These are phyloP conservation scores for Rubia peregrina DNA, from an alignment of 305 asterid genomes.

Conservation along the genomic window DNA sequence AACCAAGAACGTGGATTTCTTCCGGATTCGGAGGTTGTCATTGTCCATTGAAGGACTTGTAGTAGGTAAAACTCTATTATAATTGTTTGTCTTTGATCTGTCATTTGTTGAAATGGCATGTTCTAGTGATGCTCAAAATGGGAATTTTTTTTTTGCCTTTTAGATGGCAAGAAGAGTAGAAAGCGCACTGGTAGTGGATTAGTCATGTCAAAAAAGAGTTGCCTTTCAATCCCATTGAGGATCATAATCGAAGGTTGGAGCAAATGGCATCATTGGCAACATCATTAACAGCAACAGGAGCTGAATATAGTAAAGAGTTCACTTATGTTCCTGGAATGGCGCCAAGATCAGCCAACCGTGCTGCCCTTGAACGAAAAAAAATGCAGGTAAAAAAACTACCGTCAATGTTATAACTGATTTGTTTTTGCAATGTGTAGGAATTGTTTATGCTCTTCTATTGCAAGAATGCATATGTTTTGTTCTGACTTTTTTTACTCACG, in stretches of 20 bases:
- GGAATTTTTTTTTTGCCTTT: slow-evolving; percentile 5
- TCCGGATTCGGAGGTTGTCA: slow-evolving; percentile 55
- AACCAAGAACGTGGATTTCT: slow-evolving; percentile 74
- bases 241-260: slow-evolving; percentile 51
- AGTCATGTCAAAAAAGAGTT: slow-evolving; percentile 55
- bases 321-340: slow-evolving; percentile 64
- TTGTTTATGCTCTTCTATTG: too few species aligned
- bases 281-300: slow-evolving; percentile 55
- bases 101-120: background rate
- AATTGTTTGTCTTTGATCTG: background rate
- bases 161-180: slow-evolving; percentile 53
- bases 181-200: slow-evolving; percentile 35
- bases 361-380: slow-evolving; percentile 63
- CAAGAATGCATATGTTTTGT: too few species aligned
- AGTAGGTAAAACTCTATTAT: slow-evolving; percentile 33
- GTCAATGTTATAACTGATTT: too few species aligned
- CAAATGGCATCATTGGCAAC: slow-evolving; percentile 92
- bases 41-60: slow-evolving; percentile 27
- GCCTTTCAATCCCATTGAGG: slow-evolving; percentile 64
- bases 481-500: too few species aligned
- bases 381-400: slow-evolving; percentile 55
- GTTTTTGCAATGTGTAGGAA: too few species aligned
- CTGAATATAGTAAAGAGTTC: slow-evolving; percentile 34
- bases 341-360: slow-evolving; percentile 61
- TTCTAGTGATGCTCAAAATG: background rate